Evolutionary conservation across 495 filamentous ascomycete species (phyloP), one percentile per base, ranked within the genome.

Genomic region (Penicillium arizonense): DNA sequence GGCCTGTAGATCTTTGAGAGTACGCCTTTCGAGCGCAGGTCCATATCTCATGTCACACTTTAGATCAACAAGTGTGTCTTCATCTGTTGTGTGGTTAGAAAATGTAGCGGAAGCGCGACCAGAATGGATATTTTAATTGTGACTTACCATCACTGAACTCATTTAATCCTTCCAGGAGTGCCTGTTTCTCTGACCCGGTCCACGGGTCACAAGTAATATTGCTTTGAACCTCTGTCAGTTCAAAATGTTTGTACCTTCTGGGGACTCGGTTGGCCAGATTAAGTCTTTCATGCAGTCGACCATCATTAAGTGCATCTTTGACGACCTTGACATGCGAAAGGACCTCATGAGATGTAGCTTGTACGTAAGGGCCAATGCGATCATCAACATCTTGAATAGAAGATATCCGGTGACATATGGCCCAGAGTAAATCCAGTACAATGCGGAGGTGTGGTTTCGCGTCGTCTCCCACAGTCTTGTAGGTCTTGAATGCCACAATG

Each of bases 401-500:
- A 26, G 21, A 41, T 23, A 59, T 58, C 21, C 51, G 55, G 2
- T 57, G 12, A 24, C 54, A 58, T 11, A 54, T 47, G 5, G 50
- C 14, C 16, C 47, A 49, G 3, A 69, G 44, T 11, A 61, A 13
- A n/a, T 49, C 47, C 39, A 69, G 41, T 2, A 42, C 28, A 13
- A 39, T 33, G 36, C 45, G 45, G 3, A 67, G 43, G 40, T 61
- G 53, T 12, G 30, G 37, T 21, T 12, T 20, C 4, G 8, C 30
- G 38, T 18, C 9, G 14, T 50, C 38, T 23, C 32, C 2, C 12
- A n/a, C 12, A 12, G 28, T 26, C 20, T 18, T 50, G 32, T 64
- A 67, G 12, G 58, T 53, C 38, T 62, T 53, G 44, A 70, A 59
- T 12, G 60, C 60, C 32, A 50, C 24, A 12, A 61, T 13, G 7